Evolutionary conservation across 129 eudicot species (phyloP), one percentile per base, ranked within the genome.

Genomic region (Centella asiatica): DNA sequence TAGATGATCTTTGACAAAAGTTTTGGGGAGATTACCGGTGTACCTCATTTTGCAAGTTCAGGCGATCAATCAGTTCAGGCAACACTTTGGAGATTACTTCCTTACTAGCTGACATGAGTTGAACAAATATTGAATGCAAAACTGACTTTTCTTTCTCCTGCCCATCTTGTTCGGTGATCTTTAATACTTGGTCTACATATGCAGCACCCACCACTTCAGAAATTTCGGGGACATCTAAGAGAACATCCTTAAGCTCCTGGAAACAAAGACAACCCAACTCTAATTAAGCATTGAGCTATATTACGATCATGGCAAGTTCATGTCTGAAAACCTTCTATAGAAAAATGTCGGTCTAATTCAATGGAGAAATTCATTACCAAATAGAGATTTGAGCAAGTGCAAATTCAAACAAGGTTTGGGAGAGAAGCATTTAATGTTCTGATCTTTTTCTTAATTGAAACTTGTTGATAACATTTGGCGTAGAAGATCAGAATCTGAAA

Each of bases 211-310:
- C 88, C 66, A 90, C 81, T 75, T 79, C 94, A 69, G 39, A 72
- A 63, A 90, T 84, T 79, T 90, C 98, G 17, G 98, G 98, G 67
- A 84, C 87, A 71, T 52, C 65, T 37, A 69, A 81, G 62, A 86
- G 77, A 67, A 87, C 89, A 53, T 2, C 72, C 74, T 81, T 78
- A 28, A 90, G 82, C 46, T 87, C 95, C 98, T 87, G 64, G 1
- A 19, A 64, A 29, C 48, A 62, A 65, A 22, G 42, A 40, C 47
- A 64, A 28, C 15, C 27, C 9, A 1, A 37, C 42, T 37, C 42
- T 37, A 37, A 13, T 9, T 3, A 37, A 32, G 36, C 6, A 32
- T 32, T 32, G 36, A 32, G n/a, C n/a, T n/a, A n/a, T n/a, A n/a
- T n/a, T n/a, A 32, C 6, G 36, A 37, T 37, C 42, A 37, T 11